Conservation (phyloP, 1,284 basidiomycete species). For the Papiliotrema terrestris region DNA sequence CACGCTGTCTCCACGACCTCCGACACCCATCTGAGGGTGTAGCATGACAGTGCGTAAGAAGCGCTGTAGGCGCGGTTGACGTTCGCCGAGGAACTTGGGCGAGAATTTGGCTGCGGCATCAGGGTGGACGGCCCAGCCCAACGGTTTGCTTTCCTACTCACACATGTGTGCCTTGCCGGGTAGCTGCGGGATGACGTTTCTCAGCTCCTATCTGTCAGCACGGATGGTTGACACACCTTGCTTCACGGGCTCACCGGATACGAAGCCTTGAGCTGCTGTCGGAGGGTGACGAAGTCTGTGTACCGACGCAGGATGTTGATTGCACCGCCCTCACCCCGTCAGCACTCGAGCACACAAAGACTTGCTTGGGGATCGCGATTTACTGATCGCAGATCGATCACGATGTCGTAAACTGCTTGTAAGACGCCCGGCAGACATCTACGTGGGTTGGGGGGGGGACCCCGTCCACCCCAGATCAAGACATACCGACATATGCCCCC, state of each 20-base stretch:
- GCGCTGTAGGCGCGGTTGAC: conserved; percentile 37
- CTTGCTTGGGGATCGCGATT: too few relatives aligned
- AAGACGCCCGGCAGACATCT: too few relatives aligned
- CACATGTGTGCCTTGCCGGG: conserved; percentile 46
- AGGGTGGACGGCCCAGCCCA: not conserved
- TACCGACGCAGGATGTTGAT: conserved; percentile 38
- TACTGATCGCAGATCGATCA: conserved; percentile 27
- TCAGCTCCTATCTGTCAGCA: conserved; percentile 20
- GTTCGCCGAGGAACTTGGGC: conserved; percentile 36
- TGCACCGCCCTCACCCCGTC: conserved; percentile 19
- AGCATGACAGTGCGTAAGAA: conserved; percentile 41
- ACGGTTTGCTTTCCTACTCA: conserved; percentile 9
- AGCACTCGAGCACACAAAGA: not conserved
- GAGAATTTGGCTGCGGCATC: conserved; percentile 34
- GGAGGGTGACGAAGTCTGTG: conserved; percentile 40
- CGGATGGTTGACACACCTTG: too few relatives aligned
- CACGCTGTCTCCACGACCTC: conserved; percentile 27
- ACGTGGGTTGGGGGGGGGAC: too few relatives aligned
- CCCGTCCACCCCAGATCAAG: too few relatives aligned
- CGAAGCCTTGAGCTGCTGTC: conserved; percentile 16
- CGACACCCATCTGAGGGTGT: conserved; percentile 44
- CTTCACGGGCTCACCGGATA: conserved; percentile 32
- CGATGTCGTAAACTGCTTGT: conserved; percentile 44
- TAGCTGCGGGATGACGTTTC: conserved; percentile 31
- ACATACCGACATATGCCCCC: conserved; percentile 46